Conservation (phyloP, 306 rosid species). For the Neltuma alba region DNA sequence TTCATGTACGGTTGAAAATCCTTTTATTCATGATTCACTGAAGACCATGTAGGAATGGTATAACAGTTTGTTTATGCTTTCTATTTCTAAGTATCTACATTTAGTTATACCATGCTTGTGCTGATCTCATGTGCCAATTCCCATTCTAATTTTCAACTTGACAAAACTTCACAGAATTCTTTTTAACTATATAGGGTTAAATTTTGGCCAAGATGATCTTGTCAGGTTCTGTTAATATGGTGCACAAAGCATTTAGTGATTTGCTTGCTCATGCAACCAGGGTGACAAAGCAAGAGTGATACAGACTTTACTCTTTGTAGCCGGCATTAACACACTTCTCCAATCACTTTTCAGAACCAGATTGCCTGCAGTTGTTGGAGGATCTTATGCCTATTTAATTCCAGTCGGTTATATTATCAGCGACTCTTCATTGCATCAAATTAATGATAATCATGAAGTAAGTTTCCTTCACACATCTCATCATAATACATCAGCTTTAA, state of each 20-base stretch:
- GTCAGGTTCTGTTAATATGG: neutral
- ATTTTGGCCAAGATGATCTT: neutral
- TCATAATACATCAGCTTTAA: neutral
- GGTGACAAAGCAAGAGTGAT: slow-evolving; percentile 92
- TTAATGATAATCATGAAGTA: slow-evolving; percentile 76
- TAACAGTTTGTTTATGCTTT: neutral
- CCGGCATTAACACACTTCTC: slow-evolving; percentile 92
- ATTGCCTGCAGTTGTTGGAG: slow-evolving; percentile 95
- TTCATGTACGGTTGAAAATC: neutral
- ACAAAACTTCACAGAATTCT: neutral
- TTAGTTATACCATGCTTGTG: neutral
- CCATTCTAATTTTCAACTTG: neutral
- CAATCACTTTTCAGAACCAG: slow-evolving; percentile 98
- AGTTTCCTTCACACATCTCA: slow-evolving; percentile 40
- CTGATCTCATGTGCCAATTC: neutral
- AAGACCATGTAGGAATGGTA: neutral
- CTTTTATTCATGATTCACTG: neutral
- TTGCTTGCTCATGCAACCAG: slow-evolving; percentile 50
- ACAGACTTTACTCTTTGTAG: slow-evolving; percentile 90
- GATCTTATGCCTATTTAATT: slow-evolving; percentile 77
- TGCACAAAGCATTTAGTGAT: slow-evolving; percentile 5
- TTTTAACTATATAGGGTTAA: neutral
- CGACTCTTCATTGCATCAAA: slow-evolving; percentile 72
- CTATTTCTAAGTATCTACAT: neutral
- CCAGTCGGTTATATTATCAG: slow-evolving; percentile 80